Conservation (phyloP, 176 grass and related monocot species). For the Hordeum marinum region DNA sequence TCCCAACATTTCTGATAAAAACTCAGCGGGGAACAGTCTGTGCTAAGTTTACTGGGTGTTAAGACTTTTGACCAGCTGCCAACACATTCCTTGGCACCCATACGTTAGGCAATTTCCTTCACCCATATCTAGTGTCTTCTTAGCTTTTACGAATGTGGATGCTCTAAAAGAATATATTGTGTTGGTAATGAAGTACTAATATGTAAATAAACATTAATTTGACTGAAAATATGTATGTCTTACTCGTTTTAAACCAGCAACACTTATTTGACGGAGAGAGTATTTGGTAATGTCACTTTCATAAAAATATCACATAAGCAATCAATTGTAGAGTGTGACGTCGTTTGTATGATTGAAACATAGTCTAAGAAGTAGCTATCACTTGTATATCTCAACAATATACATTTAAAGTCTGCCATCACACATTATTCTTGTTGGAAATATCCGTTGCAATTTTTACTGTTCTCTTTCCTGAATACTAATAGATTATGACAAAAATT, state of each 20-base stretch:
- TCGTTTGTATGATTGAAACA: slow-evolving; percentile 11
- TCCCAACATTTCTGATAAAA: no score
- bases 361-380: background rate
- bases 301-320: background rate
- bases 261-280: no score
- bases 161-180: background rate
- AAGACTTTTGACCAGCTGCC: background rate
- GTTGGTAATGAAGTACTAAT: background rate
- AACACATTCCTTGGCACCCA: background rate
- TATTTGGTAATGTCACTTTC: background rate
- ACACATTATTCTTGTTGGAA: background rate
- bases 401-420: background rate
- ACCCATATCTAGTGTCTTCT: background rate
- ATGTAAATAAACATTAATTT: background rate
- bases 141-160: background rate
- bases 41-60: background rate
- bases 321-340: background rate
- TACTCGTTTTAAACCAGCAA: background rate
- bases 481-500: background rate
- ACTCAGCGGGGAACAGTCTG: no score
- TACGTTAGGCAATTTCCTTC: background rate
- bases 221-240: background rate
- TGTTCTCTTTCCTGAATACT: background rate
- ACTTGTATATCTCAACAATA: background rate
- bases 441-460: background rate